phyloP scores from a whole-genome alignment of 2,329 filamentous ascomycete species.

The Xylariaceae sp. region DNA sequence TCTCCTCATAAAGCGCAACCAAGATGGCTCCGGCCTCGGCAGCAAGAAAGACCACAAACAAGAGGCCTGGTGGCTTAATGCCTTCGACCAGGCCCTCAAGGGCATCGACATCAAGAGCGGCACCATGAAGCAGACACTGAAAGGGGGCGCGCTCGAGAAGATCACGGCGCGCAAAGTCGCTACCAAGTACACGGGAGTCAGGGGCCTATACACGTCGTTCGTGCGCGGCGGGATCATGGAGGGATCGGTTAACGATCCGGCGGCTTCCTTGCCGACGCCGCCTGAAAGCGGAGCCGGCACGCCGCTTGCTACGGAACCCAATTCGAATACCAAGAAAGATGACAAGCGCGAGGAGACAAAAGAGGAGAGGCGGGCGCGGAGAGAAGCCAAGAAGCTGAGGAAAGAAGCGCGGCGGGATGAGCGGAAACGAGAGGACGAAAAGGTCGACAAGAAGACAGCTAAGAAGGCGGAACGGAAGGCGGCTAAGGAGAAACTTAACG shows the following conservation, averaged over 20 bases:
- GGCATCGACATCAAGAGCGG: slow-evolving; percentile 63
- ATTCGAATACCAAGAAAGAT: slow-evolving; percentile 28
- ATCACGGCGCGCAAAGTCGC: slow-evolving; percentile 48
- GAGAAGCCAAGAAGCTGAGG: slow-evolving; percentile 33
- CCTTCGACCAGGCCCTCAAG: slow-evolving; percentile 86
- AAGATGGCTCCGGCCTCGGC: slow-evolving; percentile 76
- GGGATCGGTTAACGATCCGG: slow-evolving; percentile 56
- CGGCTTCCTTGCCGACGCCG: slow-evolving; percentile 27
- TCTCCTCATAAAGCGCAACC: slow-evolving; percentile 76
- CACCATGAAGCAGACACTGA: slow-evolving; percentile 53
- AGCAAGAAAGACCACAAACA: slow-evolving; percentile 63
- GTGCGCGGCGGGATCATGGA: slow-evolving; percentile 74
- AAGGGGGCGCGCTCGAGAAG: slow-evolving; percentile 47
- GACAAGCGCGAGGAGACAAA: slow-evolving; percentile 25
- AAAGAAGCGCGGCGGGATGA: slow-evolving; percentile 25
- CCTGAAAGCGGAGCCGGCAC: slow-evolving; percentile 32
- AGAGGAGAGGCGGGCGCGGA: slow-evolving; percentile 27
- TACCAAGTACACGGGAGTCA: slow-evolving; percentile 53
- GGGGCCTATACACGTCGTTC: slow-evolving; percentile 77
- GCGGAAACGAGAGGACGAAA: slow-evolving; percentile 31
- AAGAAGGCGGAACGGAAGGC: slow-evolving; percentile 42
- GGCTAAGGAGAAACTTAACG: slow-evolving; percentile 33
- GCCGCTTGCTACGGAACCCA: slow-evolving; percentile 30
- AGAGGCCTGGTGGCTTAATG: slow-evolving; percentile 96
- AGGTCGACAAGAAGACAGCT: slow-evolving; percentile 38